Conservation (phyloP, 2,329 filamentous ascomycete genomes). For the Raffaelea ambrosiae region DNA sequence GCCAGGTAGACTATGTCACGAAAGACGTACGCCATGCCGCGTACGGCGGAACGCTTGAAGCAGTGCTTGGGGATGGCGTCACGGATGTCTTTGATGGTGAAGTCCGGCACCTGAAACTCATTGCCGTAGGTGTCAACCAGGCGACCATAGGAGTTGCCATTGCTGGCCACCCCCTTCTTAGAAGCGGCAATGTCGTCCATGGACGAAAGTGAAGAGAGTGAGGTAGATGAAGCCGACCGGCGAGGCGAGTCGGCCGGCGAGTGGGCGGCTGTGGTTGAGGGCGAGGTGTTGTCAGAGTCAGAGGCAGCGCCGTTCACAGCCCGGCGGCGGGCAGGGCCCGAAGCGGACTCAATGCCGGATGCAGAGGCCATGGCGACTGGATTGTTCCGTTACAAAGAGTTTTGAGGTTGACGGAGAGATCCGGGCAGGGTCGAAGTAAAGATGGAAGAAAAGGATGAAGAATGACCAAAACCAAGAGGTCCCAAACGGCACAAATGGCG, state of each 20-base stretch:
- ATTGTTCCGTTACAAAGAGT: too few species aligned
- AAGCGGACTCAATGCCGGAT: neutral
- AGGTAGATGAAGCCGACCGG: slow-evolving; percentile 71
- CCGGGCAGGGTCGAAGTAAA: too few species aligned
- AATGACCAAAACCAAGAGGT: too few species aligned
- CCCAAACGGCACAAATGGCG: too few species aligned
- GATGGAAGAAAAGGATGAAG: too few species aligned
- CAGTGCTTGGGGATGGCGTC: slow-evolving; percentile 97
- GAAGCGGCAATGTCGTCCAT: slow-evolving; percentile 44
- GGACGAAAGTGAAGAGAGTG: slow-evolving; percentile 80
- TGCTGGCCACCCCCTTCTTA: slow-evolving; percentile 47
- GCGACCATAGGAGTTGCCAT: slow-evolving; percentile 39
- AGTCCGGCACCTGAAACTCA: slow-evolving; percentile 86
- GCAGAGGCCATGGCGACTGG: too few species aligned
- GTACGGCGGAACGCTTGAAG: slow-evolving; percentile 75
- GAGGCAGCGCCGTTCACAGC: slow-evolving; percentile 31
- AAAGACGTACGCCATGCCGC: slow-evolving; percentile 72
- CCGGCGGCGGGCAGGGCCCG: slow-evolving; percentile 34
- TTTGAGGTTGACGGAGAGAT: neutral
- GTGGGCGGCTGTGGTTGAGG: slow-evolving; percentile 43
- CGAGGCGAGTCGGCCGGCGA: slow-evolving; percentile 54
- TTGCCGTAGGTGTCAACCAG: slow-evolving; percentile 92
- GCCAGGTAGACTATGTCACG: slow-evolving; percentile 68
- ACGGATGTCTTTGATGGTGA: slow-evolving; percentile 94
- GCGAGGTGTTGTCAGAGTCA: slow-evolving; percentile 37